A percentile compares a stretch with the other conserved stretches of the same genome.
These are phyloP conservation scores for Sonneratia alba DNA, from an alignment of 345 rosid genomes.

Conservation along the genomic window DNA sequence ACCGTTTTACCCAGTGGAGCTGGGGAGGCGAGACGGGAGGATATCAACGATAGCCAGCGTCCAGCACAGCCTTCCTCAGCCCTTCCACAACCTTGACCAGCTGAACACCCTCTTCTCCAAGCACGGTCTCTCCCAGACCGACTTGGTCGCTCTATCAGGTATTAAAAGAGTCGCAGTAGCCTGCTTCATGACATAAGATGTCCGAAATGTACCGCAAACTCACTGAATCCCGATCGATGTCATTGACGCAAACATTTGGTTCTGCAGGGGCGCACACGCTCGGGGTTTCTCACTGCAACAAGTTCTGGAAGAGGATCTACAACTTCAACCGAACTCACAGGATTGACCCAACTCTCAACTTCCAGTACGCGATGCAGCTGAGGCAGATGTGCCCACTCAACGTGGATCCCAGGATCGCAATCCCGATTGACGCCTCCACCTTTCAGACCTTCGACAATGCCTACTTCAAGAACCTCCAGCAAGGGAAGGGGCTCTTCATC, in stretches of 20 bases:
- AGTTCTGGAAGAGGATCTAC: slow-evolving; percentile 56
- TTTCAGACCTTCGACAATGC: slow-evolving; percentile 69
- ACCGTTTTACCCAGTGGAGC: slow-evolving; percentile 60
- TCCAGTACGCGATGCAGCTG: slow-evolving; percentile 41
- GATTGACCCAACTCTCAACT: slow-evolving; percentile 59
- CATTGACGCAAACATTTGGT: background rate
- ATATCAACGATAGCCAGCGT: slow-evolving; percentile 60
- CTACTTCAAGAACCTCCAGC: slow-evolving; percentile 61
- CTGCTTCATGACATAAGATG: background rate
- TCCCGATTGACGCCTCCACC: slow-evolving; percentile 72
- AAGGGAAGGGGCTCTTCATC: slow-evolving; percentile 56
- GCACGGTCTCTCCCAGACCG: slow-evolving; percentile 60
- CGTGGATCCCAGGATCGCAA: slow-evolving; percentile 64
- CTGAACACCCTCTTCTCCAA: slow-evolving; percentile 53
- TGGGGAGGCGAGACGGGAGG: slow-evolving; percentile 75
- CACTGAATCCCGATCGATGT: background rate
- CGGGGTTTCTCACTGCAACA: slow-evolving; percentile 72
- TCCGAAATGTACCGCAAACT: background rate
- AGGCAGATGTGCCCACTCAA: slow-evolving; percentile 52
- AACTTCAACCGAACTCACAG: slow-evolving; percentile 37
- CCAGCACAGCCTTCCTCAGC: slow-evolving; percentile 46
- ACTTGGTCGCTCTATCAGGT: slow-evolving; percentile 90
- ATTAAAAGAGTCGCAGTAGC: background rate
- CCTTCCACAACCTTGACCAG: slow-evolving; percentile 47
- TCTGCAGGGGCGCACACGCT: slow-evolving; percentile 59